Evolutionary conservation across 805 yeast genomes (phyloP).

Genomic region (Naumovozyma castellii): DNA sequence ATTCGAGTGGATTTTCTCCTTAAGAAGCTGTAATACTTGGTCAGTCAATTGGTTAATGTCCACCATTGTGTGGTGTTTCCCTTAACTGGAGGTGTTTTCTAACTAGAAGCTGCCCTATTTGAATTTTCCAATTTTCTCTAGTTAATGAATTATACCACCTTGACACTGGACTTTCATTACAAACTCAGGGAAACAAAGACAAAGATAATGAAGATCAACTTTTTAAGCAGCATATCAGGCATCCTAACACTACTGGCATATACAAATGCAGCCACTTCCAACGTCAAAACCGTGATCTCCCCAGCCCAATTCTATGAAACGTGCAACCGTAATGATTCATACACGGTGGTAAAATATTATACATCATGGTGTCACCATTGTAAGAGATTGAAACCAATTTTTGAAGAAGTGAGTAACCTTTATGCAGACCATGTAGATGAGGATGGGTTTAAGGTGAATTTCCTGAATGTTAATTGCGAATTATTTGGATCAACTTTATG

Average conservation of each 20-base stretch:
- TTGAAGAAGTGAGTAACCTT: conserved; percentile 39
- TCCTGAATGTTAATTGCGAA: conserved; percentile 29
- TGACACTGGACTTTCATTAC: too few species aligned
- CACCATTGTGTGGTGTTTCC: conserved; percentile 11
- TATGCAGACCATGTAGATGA: conserved; percentile 18
- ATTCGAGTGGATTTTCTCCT: conserved; percentile 15
- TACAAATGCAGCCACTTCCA: background rate
- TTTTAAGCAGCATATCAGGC: background rate
- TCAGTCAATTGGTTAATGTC: conserved; percentile 26
- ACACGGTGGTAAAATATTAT: conserved; percentile 33
- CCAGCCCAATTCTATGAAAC: conserved; percentile 24
- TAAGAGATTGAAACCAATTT: conserved; percentile 45
- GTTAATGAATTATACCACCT: too few species aligned
- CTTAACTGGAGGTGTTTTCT: too few species aligned
- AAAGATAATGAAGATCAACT: background rate
- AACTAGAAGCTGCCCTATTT: too few species aligned
- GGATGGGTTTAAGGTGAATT: conserved; percentile 12
- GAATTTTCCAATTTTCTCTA: too few species aligned
- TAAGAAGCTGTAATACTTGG: conserved; percentile 24
- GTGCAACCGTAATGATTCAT: conserved; percentile 18
- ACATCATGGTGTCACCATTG: conserved; percentile 74
- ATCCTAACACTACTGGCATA: background rate
- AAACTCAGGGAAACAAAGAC: background rate
- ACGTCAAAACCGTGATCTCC: conserved; percentile 13
- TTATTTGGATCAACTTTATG: conserved; percentile 26